Evolutionary conservation across 2,329 filamentous ascomycete species (phyloP).

Genomic region (Chaetomium globosum): DNA sequence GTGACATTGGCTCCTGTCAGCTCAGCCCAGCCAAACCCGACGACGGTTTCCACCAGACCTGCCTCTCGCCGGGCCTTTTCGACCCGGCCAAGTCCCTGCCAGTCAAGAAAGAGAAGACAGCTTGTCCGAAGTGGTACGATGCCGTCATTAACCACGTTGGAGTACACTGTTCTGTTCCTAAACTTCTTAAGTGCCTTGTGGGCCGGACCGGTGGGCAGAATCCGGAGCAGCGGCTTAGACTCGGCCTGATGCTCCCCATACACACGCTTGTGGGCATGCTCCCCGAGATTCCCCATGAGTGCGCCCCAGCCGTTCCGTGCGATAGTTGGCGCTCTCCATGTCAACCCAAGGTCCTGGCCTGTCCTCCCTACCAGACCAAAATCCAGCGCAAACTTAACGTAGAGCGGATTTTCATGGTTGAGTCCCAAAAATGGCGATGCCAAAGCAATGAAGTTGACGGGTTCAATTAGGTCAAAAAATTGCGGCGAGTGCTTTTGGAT

Average conservation of each 20-base stretch:
- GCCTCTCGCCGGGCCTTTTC: constrained; percentile 93
- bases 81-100: constrained; percentile 89
- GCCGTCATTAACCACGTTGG: constrained; percentile 96
- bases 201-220: constrained; percentile 87
- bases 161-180: constrained; percentile 87
- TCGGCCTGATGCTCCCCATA: constrained; percentile 69
- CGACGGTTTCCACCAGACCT: constrained; percentile 87
- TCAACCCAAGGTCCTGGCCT: constrained; percentile 90
- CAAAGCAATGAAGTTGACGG: constrained; percentile 86
- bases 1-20: constrained; percentile 71
- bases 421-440: constrained; percentile 87
- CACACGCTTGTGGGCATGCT: constrained; percentile 63
- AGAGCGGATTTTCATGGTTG: constrained; percentile 96
- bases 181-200: constrained; percentile 86
- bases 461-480: constrained; percentile 84
- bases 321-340: constrained; percentile 87
- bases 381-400: constrained; percentile 94
- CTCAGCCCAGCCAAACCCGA: constrained; percentile 93
- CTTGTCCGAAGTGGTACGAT: constrained; percentile 95
- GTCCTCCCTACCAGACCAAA: constrained; percentile 96
- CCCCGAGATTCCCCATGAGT: constrained; percentile 78
- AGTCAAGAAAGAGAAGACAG: constrained; percentile 94
- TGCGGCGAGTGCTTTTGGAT: constrained; percentile 93
- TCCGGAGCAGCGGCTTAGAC: constrained; percentile 84
- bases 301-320: constrained; percentile 86